Evolutionary conservation across 306 rosid genomes (phyloP).

Genomic region (Prunus kanzakura): DNA sequence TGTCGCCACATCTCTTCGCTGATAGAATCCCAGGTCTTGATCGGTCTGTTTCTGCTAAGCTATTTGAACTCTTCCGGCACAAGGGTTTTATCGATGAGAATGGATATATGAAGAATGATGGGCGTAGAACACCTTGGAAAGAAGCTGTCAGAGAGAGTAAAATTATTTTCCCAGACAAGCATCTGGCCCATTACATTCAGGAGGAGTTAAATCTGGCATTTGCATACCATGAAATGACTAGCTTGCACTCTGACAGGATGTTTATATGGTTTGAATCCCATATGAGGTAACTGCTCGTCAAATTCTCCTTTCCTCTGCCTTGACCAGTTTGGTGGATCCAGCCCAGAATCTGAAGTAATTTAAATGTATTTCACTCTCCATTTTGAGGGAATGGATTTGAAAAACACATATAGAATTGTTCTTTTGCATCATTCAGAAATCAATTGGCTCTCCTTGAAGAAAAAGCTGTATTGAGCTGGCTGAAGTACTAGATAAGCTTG

Average conservation of each 20-base stretch:
- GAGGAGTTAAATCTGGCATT: conserved; percentile 95
- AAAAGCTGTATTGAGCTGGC: neutral
- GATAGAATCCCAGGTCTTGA: conserved; percentile 77
- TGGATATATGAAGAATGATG: conserved; percentile 77
- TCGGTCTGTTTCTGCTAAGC: conserved; percentile 44
- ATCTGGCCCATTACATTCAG: conserved; percentile 59
- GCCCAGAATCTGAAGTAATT: conserved; percentile 18
- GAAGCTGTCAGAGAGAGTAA: conserved; percentile 47
- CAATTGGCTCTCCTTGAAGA: conserved; percentile 18
- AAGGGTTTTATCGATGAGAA: conserved; percentile 70
- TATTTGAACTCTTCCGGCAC: conserved; percentile 54
- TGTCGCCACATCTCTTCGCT: conserved; percentile 51
- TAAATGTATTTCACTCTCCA: neutral
- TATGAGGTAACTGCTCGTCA: conserved; percentile 28
- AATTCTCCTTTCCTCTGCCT: neutral
- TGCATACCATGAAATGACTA: conserved; percentile 84
- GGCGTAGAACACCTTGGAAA: conserved; percentile 63
- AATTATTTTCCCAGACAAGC: conserved; percentile 30
- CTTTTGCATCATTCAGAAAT: conserved; percentile 7
- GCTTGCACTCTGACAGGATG: conserved; percentile 63
- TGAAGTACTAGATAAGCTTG: neutral
- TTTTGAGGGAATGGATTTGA: conserved; percentile 10
- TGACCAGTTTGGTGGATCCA: neutral
- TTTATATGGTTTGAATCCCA: conserved; percentile 77
- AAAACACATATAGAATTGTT: conserved; percentile 4